Base-by-base conservation (phyloP, 352 stramenopile species). In the Pythium periplocum region DNA sequence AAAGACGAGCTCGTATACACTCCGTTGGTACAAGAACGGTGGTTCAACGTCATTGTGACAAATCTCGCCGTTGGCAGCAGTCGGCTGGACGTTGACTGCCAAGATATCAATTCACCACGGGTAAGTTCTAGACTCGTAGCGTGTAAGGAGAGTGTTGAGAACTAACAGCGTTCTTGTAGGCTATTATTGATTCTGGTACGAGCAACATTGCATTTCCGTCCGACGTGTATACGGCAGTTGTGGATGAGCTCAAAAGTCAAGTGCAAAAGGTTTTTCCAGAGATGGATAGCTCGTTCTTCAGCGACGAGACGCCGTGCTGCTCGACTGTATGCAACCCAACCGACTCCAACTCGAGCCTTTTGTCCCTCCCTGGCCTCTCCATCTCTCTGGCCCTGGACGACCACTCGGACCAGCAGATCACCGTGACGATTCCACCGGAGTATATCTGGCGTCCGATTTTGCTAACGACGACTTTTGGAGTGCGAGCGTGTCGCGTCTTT, bases 361-460 rank as follows among this genome's bases (percentile, higher is more conserved):
- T 87, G 44, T 68, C 55, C n/a, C 47, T 93, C 3, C 83, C 83
- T 17, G 63, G 74, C 17, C 53, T 93, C 32, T 73, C 71, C 2
- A 67, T 93, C 40, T 81, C 80, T 33, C 60, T 93, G 2, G 83
- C 83, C 5, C 57, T 85, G 0, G 66, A 83, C 32, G 66, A 44
- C 46, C 42, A 75, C 30, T 68, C 64, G 3, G 70, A 60, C 1
- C 57, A 91, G 59, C 73, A 87, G 52, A 78, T 93, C 61, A 90
- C 78, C 4, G 49, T 93, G 26, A 76, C 75, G 31, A 83, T 93
- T 53, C 80, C 83, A 30, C 73, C 80, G 5, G 71, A 88, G 70
- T 91, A 91, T 56, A 86, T 91, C 62, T 93, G 83, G 83, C 78
- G 83, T 1, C 83, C 83, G n/a, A 67, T 93, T 42, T 63, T 87